These are phyloP conservation scores for Fusarium sp. DNA, from an alignment of 2,329 filamentous ascomycete genomes.

Conservation along the genomic window DNA sequence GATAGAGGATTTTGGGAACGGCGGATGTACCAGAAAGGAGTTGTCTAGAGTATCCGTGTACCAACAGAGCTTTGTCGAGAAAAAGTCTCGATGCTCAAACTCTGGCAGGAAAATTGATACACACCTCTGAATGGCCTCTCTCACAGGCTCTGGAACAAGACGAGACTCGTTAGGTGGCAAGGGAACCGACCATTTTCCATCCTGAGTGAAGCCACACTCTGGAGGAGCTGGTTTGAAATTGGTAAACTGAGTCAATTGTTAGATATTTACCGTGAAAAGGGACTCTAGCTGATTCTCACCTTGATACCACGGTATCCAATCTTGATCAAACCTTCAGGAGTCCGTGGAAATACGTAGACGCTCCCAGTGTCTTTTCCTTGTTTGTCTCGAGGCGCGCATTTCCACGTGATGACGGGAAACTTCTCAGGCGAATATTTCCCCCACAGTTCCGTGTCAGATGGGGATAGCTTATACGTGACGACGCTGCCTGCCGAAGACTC, in stretches of 20 bases:
- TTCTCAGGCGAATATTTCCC: neutral
- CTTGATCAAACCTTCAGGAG: neutral
- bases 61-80: neutral
- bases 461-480: neutral
- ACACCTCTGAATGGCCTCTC: neutral
- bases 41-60: neutral
- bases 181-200: constrained; percentile 6
- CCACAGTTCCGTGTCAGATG: neutral
- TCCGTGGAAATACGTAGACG: constrained; percentile 4
- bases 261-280: too few species aligned
- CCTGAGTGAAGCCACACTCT: neutral
- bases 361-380: constrained; percentile 9
- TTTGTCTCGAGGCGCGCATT: neutral
- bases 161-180: neutral
- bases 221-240: constrained; percentile 8
- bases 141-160: neutral
- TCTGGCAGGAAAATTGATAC: neutral
- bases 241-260: neutral
- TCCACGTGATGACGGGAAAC: constrained; percentile 10
- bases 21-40: neutral
- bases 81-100: neutral
- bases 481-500: neutral
- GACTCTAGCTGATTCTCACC: too few species aligned
- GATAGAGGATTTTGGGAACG: too few species aligned
- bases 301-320: constrained; percentile 5